phyloP scores from a whole-genome alignment of 2,329 filamentous ascomycete species.

The Madurella fahalii region DNA sequence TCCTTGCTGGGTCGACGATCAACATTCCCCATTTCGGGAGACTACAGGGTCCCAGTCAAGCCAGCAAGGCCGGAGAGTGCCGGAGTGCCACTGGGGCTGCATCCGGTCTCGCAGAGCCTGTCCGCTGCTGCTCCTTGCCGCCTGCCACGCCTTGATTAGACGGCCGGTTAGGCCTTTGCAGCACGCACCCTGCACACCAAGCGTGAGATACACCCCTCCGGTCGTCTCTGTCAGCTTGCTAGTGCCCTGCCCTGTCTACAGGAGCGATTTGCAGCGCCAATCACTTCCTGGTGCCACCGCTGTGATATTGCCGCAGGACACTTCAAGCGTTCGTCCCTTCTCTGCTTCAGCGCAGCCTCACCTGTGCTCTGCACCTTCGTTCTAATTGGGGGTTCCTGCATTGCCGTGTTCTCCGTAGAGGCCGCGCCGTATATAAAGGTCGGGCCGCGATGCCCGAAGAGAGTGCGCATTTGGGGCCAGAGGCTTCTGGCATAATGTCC shows the following conservation, averaged over 20 bases:
- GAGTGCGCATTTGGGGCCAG: constrained; percentile 49
- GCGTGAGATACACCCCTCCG: constrained; percentile 9
- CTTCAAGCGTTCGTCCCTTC: constrained; percentile 16
- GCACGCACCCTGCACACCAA: constrained; percentile 15
- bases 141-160: constrained; percentile 22
- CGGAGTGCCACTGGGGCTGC: constrained; percentile 14
- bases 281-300: constrained; percentile 28
- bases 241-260: constrained; percentile 20
- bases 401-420: constrained; percentile 20
- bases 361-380: constrained; percentile 11
- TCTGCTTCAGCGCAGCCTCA: constrained; percentile 12
- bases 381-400: constrained; percentile 19
- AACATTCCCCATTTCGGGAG: constrained; percentile 24
- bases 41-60: constrained; percentile 17
- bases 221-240: constrained; percentile 13
- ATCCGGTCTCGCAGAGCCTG: constrained; percentile 12
- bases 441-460: constrained; percentile 53
- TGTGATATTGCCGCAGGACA: constrained; percentile 29
- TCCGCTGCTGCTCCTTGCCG: constrained; percentile 19
- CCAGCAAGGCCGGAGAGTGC: constrained; percentile 9
- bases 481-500: constrained; percentile 56
- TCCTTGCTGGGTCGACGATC: constrained; percentile 20
- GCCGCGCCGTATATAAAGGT: constrained; percentile 41
- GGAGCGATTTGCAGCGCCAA: constrained; percentile 27
- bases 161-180: constrained; percentile 15